Evolutionary conservation across 805 yeast genomes (phyloP), one percentile per base, ranked within the genome.

Genomic region (Huiozyma naganishii): DNA sequence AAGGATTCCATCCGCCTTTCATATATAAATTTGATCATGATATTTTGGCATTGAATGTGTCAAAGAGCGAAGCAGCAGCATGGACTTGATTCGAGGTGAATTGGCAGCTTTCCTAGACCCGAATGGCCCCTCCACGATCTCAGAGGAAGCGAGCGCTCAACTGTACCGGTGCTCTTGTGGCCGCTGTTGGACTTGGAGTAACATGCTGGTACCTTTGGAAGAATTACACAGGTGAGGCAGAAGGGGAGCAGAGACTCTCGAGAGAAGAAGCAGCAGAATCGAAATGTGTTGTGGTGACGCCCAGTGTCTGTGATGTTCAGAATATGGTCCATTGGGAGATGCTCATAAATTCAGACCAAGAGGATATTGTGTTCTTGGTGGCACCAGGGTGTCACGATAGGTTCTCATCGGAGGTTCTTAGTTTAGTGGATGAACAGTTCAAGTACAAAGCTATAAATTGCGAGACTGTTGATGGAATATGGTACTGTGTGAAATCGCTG

Each of bases 401-500:
- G 23, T 17, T 17, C 23, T 17, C 23, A 17, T 17, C 4, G 23
- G 23, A 17, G 23, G 38, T 45, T 4, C 30, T 40, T 7, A n/a
- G 38, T 9, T 40, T 13, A 34, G 42, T 42, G 32, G 42, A 53
- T 9, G 23, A 17, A 17, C 23, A 17, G 23, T 17, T 17, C 4
- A 41, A 47, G 17, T 58, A 56, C 46, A 66, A 70, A 41, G 51
- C 73, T 9, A 69, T 77, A 2, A 63, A 62, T 39, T 72, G 79
- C 40, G 71, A 67, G n/a, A 68, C 73, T 0, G 63, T 63, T 43
- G 62, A 58, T 9, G 80, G 83, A 2, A 56, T 76, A 9, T 71
- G 75, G 62, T 76, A 79, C 33, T 66, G 78, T n/a, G 64, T 76
- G 23, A 76, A 75, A 47, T 80, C 76, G 45, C 42, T 78, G 27